Base-by-base conservation (phyloP, 139 green algal species). In the Chlamydomonas sp. region DNA sequence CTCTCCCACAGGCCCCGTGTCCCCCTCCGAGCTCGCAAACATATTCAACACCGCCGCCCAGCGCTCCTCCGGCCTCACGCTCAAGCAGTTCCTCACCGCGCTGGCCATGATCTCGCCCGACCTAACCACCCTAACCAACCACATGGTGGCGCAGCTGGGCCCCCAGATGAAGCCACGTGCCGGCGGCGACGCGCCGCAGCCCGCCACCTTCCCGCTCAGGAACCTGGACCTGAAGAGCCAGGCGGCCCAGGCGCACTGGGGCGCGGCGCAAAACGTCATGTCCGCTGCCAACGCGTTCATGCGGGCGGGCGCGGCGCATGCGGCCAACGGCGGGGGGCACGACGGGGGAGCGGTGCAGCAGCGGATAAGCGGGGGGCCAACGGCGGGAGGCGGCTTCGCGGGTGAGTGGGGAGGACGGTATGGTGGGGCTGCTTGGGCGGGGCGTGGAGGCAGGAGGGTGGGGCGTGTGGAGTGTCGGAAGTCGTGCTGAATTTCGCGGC, bases 51-150 rank as follows among this genome's bases (percentile, higher is more conserved):
- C 63, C 63, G 75, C 84, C 57, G 6, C 57, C 3, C 84, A 88
- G 84, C 84, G 75, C 75, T 58, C 63, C 75, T 60, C 6, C 74
- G 84, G 75, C 75, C 84, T 88, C 57, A 83, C 84, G 49, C 57
- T 88, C 18, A 88, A 88, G 74, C 84, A 88, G 75, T 88, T 83
- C 75, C 74, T 88, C 17, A 88, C 75, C 49, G 84, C 75, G 14
- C 84, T 88, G 7, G 84, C 84, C 75, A 67, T 88, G 63, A 83
- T 88, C 31, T 83, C 84, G 5, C 74, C 75, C 84, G 84, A 88
- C 84, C 63, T 88, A 16, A 88, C 74, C 63, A 82, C 75, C 31
- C 74, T 88, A 8, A 61, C 4, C 75, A 83, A 82, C 64, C 84
- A 88, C 74, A 83, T 88, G 64, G 84, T 88, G 57, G 63, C 84